phyloP scores from a whole-genome alignment of 352 stramenopile genomes.

The Globisporangium paroecandrum region DNA sequence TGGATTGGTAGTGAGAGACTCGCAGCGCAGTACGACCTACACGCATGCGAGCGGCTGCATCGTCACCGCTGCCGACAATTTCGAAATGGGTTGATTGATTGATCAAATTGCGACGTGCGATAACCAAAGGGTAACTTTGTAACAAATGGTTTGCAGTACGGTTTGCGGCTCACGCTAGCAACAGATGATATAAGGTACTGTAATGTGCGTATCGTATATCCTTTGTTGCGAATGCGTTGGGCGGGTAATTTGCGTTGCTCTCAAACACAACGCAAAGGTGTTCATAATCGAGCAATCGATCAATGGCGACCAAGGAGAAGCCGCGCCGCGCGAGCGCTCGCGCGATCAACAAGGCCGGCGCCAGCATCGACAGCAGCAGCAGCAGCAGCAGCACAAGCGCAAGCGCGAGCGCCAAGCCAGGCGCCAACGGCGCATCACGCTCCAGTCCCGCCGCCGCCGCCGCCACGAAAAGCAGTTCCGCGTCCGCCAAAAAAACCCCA shows the following conservation, averaged over 20 bases:
- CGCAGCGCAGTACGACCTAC: background rate
- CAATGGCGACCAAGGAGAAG: conserved; percentile 7
- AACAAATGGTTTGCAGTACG: background rate
- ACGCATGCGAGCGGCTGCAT: background rate
- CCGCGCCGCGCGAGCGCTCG: conserved; percentile 5
- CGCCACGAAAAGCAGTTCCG: background rate
- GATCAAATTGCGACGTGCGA: background rate
- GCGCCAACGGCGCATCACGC: background rate
- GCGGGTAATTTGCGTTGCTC: background rate
- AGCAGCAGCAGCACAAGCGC: conserved; percentile 2
- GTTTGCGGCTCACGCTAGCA: background rate
- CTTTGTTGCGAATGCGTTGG: background rate
- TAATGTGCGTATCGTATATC: background rate
- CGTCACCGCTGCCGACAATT: background rate
- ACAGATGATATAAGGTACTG: background rate
- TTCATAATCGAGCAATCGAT: background rate
- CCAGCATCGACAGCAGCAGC: conserved; percentile 12
- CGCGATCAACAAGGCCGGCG: conserved; percentile 13
- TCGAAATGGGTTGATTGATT: background rate
- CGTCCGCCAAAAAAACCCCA: conserved; percentile 1
- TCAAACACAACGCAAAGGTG: background rate
- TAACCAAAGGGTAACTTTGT: background rate
- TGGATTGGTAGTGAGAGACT: background rate
- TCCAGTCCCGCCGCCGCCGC: background rate
- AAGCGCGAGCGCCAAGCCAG: conserved; percentile 5